Conservation (phyloP, 306 rosid species). For the Acacia confusa region DNA sequence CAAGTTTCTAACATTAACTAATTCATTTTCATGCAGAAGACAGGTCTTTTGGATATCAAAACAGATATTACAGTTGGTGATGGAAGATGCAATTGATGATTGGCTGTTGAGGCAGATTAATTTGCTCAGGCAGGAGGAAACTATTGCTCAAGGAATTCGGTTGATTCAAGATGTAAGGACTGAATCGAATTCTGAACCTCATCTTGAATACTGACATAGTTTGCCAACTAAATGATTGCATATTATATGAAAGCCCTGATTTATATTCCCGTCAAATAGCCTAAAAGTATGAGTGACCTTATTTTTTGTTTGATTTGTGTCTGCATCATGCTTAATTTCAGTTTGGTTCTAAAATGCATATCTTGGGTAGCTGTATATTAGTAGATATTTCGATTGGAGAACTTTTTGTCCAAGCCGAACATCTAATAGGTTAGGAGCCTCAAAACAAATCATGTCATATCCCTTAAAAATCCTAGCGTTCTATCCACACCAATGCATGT, state of each 20-base stretch:
- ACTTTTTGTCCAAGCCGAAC: not conserved
- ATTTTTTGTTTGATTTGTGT: not conserved
- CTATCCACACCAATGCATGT: not conserved
- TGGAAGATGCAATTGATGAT: slow-evolving; percentile 99
- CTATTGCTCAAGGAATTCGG: slow-evolving; percentile 80
- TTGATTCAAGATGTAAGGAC: slow-evolving; percentile 94
- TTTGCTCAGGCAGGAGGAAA: slow-evolving; percentile 84
- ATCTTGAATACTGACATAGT: slow-evolving; percentile 4
- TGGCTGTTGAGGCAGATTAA: slow-evolving; percentile 84
- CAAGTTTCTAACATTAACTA: slow-evolving; percentile 29
- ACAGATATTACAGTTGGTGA: slow-evolving; percentile 87
- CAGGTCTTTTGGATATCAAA: slow-evolving; percentile 99
- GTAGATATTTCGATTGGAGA: not conserved
- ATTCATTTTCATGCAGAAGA: slow-evolving; percentile 59
- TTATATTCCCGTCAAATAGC: not conserved
- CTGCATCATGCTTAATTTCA: not conserved
- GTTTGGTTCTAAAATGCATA: not conserved
- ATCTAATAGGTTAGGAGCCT: not conserved
- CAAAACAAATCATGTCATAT: slow-evolving; percentile 5
- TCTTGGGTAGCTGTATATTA: not conserved
- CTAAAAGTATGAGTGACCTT: not conserved
- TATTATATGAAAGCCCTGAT: not conserved
- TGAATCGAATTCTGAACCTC: slow-evolving; percentile 14
- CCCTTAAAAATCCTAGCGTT: not conserved
- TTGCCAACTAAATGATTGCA: slow-evolving; percentile 14